Conservation (phyloP, 2,329 filamentous ascomycete genomes). For the Trichoderma koningii region DNA sequence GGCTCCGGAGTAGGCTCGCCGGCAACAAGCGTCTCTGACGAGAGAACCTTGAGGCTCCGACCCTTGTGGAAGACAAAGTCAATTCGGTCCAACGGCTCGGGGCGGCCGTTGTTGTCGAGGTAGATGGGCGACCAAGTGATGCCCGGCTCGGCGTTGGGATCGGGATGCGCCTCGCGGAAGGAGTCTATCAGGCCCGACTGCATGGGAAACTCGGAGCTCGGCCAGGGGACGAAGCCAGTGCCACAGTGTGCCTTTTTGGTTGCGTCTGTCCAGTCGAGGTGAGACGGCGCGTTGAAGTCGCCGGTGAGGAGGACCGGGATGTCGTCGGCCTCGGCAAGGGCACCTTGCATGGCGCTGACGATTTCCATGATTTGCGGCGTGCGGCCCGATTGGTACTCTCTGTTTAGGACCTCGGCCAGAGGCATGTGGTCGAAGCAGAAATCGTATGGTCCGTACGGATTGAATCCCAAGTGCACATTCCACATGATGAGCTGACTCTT, state of each 20-base stretch:
- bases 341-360: conserved; percentile 38
- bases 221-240: conserved; percentile 41
- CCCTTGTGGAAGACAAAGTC: conserved; percentile 48
- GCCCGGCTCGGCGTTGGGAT: conserved; percentile 39
- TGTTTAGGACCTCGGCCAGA: conserved; percentile 39
- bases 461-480: conserved; percentile 42
- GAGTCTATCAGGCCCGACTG: conserved; percentile 45
- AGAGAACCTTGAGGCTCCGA: conserved; percentile 34
- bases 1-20: conserved; percentile 42
- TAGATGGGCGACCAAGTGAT: conserved; percentile 48
- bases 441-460: conserved; percentile 48
- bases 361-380: conserved; percentile 44
- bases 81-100: conserved; percentile 46
- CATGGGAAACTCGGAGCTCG: conserved; percentile 41
- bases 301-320: conserved; percentile 44
- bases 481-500: conserved; percentile 40
- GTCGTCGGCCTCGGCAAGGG: conserved; percentile 37
- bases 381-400: conserved; percentile 43
- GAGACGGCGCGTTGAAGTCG: conserved; percentile 49
- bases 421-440: conserved; percentile 44
- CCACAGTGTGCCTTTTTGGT: conserved; percentile 42
- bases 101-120: conserved; percentile 37
- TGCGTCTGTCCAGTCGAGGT: conserved; percentile 45
- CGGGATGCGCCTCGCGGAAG: conserved; percentile 42
- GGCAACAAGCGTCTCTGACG: conserved; percentile 39